These are phyloP conservation scores for Eucalyptus erythrocorys DNA, from an alignment of 345 rosid genomes.

Conservation along the genomic window DNA sequence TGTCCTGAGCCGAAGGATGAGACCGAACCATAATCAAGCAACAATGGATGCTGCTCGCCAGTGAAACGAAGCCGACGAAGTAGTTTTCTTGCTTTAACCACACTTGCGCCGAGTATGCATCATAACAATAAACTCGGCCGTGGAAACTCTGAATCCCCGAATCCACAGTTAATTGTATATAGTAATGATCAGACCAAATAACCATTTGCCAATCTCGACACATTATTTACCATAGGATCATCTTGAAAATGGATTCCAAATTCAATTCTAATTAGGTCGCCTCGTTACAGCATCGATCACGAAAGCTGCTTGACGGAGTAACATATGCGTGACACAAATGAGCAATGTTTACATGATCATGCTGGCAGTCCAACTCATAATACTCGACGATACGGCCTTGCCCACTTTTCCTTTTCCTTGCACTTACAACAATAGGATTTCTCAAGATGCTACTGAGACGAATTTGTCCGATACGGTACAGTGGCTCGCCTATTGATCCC, in stretches of 20 bases:
- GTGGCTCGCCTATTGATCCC: not conserved
- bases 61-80: not conserved
- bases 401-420: not conserved
- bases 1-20: not conserved
- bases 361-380: rapidly evolving
- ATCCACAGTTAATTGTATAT: not conserved
- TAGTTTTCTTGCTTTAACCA: not conserved
- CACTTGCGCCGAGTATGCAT: not conserved
- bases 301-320: rapidly evolving
- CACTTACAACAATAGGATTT: rapidly evolving
- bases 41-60: not conserved
- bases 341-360: not conserved
- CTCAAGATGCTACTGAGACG: rapidly evolving
- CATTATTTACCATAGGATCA: rapidly evolving
- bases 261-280: not conserved
- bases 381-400: rapidly evolving
- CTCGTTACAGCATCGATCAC: rapidly evolving
- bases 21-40: not conserved
- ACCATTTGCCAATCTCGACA: not conserved
- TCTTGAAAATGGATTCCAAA: rapidly evolving
- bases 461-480: not conserved
- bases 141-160: not conserved
- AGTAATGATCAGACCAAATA: not conserved
- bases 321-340: rapidly evolving
- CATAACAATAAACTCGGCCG: not conserved